Evolutionary conservation across 495 filamentous ascomycete genomes (phyloP), one percentile per base, ranked within the genome.

Genomic region (Neurospora tetraspora): DNA sequence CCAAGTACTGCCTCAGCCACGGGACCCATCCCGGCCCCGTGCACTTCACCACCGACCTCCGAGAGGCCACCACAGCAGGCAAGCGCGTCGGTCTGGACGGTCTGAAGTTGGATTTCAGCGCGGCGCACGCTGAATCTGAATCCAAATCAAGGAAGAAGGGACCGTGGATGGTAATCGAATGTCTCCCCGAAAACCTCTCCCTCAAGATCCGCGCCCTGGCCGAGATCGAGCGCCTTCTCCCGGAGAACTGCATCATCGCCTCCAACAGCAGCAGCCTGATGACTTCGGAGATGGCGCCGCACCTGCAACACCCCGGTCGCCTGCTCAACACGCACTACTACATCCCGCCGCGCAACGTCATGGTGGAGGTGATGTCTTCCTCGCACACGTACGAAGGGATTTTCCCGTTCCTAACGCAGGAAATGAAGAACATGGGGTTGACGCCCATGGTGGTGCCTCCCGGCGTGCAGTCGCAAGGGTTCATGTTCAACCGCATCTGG

Each of bases 401-500:
- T 11, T 83, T 89, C 70, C 72, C 78, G 0, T 84, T 86, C 42
- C 39, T 90, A 75, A 78, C 74, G 1, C 73, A 76, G 23, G 74
- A 82, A 71, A 81, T 85, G 78, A 73, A 76, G 11, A 81, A 84
- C 42, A 81, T 84, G 53, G 88, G 85, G 1, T 74, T 85, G 18
- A 69, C 59, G 10, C 86, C 87, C 70, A 42, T 82, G 76, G 75
- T 77, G 71, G 75, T 86, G 3, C 79, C 80, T 12, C 75, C 77
- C 1, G 77, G 70, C 4, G 72, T 80, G 39, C 79, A 89, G 75
- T 86, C 84, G 4, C 83, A 80, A 18, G 88, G 88, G 71, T 86
- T 89, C 71, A 83, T 90, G 23, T 87, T 89, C 78, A 88, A 89
- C 71, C 84, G 88, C 7, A 82, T 90, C 59, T 90, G 87, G 87